Evolutionary conservation across 371 early-diverging fungal genomes (phyloP).

Genomic region (Mucor mucedo): DNA sequence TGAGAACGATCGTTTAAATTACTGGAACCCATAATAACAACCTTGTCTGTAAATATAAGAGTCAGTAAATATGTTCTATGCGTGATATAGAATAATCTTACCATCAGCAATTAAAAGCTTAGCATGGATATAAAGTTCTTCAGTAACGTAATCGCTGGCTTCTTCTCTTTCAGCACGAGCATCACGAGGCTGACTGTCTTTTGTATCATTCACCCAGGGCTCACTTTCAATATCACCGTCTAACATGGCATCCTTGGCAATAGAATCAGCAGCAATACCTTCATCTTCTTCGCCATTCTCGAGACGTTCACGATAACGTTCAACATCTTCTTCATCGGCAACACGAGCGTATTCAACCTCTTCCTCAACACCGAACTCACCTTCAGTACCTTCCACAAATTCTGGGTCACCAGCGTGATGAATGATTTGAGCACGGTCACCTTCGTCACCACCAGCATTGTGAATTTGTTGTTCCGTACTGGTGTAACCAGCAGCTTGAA

Average conservation of each 20-base stretch:
- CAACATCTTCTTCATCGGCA: slow-evolving; percentile 19
- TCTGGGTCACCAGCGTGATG: slow-evolving; percentile 41
- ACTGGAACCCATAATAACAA: slow-evolving; percentile 87
- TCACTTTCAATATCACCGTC: slow-evolving; percentile 40
- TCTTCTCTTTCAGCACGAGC: slow-evolving; percentile 33
- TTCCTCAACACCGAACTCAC: slow-evolving; percentile 32
- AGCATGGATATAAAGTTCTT: slow-evolving; percentile 92
- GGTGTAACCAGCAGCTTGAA: slow-evolving; percentile 42
- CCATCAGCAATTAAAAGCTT: slow-evolving; percentile 94
- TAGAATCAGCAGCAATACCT: slow-evolving; percentile 37
- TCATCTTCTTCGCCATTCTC: slow-evolving; percentile 23
- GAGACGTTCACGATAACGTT: slow-evolving; percentile 9
- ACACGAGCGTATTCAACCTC: slow-evolving; percentile 44
- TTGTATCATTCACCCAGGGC: slow-evolving; percentile 42
- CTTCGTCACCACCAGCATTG: slow-evolving; percentile 21
- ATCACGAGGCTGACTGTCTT: slow-evolving; percentile 26
- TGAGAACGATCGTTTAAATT: slow-evolving; percentile 95
- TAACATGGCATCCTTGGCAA: slow-evolving; percentile 45
- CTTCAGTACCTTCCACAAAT: slow-evolving; percentile 37
- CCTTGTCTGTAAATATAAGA: slow-evolving; percentile 54
- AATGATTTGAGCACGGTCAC: slow-evolving; percentile 28
- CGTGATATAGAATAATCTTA: slow-evolving; percentile 14
- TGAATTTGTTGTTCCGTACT: slow-evolving; percentile 28
- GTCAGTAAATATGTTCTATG: background rate
- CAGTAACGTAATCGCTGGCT: slow-evolving; percentile 69